Base-by-base conservation (phyloP, 2,329 filamentous ascomycete species). In the Penicillium psychrosexuale region DNA sequence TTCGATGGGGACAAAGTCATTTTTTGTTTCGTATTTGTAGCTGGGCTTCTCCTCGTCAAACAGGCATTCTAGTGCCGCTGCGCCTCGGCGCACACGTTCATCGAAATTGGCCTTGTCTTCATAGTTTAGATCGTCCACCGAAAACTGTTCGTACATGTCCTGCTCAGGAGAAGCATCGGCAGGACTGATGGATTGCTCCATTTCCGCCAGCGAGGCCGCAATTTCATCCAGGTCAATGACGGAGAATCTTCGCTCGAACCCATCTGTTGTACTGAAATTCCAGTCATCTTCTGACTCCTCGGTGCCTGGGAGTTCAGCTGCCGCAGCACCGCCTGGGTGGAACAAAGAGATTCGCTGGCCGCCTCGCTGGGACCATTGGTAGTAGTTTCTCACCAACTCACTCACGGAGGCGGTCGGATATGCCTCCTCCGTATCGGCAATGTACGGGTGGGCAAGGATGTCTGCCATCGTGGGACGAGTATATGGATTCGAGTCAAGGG, bases 181-280 rank as follows among this genome's bases (percentile, higher is more conserved):
- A n/a, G 75, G 63, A 59, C 73, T 69, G 64, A 69, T 58, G 48
- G 76, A 68, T 64, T 75, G 63, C 65, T 78, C 72, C 50, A 77
- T 63, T 42, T 74, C 71, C 15, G 75, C 73, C 46, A 80, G 70
- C 1, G 78, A 78, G 47, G 79, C 78, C 13, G 72, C 70, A 36
- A 80, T 69, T 55, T 78, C 71, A 58, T 78, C 72, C 8, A 77
- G 59, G 57, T 76, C 71, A 44, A 80, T 73, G 39, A 78, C 72
- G 2, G 78, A 79, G 46, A 79, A 77, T 33, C 78, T 67, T 53
- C 76, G 73, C 58, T 86, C 81, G 60, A 86, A 86, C 13, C 82
- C 80, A 59, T 83, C 82, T 2, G 83, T 85, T 5, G 82, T 84
- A 61, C 83, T 86, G 65, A 87, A 87, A 54, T 84, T 85, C 84